Evolutionary conservation across 1,139 yeast genomes (phyloP), one percentile per base, ranked within the genome.

Genomic region (Taphrina sp.): DNA sequence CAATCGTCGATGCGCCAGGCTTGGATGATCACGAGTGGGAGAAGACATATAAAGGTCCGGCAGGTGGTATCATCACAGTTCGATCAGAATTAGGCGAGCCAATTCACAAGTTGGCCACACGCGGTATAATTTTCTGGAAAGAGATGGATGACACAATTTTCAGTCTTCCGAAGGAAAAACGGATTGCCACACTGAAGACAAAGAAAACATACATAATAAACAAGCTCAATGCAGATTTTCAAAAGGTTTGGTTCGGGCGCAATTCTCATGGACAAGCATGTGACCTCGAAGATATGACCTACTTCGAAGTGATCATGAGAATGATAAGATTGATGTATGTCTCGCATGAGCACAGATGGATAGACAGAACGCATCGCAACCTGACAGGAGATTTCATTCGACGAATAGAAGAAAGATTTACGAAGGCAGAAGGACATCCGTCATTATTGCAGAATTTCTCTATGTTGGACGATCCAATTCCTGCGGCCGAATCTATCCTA

Each of bases 71-170:
- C 63, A 77, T 92, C 64, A 90, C 98, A 58, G 98, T 92, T 61
- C 80, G 86, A 70, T 90, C 97, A 29, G 99, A 92, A 77, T 92
- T 92, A 97, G 98, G 99, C 70, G 98, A 92, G 76, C 98, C 98
- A 68, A 92, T 92, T 69, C 99, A 92, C 75, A 92, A 92, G 76
- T 80, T 92, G 66, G 98, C 98, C 37, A 92, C 99, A 58, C 85
- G 98, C 72, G 97, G 96, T 77, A 97, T 92, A 61, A 71, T 87
- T 72, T 81, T 92, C 70, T 92, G 99, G 99, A 85, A 85, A 70
- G 97, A 92, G 73, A 77, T 92, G 74, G 99, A 92, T 72, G 94
- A 88, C 64, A 87, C 95, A 51, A 81, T 92, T 65, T 92, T 92
- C 78, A 78, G 80, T 66, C 78, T 89, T 70, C 96, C 98, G 69